Conservation (phyloP, 169 alveolate genomes). For the Perkinsus olseni region DNA sequence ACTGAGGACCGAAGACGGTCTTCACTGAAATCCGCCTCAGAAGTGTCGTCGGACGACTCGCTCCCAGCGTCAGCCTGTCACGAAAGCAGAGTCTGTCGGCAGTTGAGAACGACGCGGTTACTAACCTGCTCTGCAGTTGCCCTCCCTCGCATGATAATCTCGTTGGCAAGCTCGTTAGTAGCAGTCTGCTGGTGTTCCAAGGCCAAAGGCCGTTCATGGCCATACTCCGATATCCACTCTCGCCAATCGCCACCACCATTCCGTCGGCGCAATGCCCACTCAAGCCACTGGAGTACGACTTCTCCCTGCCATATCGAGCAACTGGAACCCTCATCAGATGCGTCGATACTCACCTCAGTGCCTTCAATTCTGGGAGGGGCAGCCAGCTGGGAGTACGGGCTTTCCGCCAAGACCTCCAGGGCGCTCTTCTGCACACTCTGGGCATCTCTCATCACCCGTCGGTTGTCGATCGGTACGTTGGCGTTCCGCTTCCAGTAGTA, state of each 20-base stretch:
- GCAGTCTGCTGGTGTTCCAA: neutral
- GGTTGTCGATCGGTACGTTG: constrained; percentile 28
- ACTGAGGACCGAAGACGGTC: neutral
- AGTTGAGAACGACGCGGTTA: neutral
- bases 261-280: neutral
- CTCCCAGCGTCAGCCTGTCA: neutral
- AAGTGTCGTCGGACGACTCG: neutral
- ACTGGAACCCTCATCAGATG: neutral
- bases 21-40: neutral
- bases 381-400: neutral
- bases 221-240: neutral
- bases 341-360: neutral
- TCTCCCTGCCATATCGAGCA: neutral
- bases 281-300: neutral
- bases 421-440: neutral
- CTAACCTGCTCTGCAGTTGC: neutral
- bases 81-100: neutral
- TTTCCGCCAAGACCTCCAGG: neutral
- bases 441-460: constrained; percentile 21
- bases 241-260: neutral
- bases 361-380: neutral
- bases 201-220: neutral
- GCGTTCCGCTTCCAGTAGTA: constrained; percentile 27
- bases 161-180: neutral
- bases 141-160: neutral